A percentile compares a stretch with the other conserved stretches of the same genome.
These are phyloP conservation scores for Clarireedia hainanense DNA, from an alignment of 2,329 filamentous ascomycete species.

Conservation along the genomic window DNA sequence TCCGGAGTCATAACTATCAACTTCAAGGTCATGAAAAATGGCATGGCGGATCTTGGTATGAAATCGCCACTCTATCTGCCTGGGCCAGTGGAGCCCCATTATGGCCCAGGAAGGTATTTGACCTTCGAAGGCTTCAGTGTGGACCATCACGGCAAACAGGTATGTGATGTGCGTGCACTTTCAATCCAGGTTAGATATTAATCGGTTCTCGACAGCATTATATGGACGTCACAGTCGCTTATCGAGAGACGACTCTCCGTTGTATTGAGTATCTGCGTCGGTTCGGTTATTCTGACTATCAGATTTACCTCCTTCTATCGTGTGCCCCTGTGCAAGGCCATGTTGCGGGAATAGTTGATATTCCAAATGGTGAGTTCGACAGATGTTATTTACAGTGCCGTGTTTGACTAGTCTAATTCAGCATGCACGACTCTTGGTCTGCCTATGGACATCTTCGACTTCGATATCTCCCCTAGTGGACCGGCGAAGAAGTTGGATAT, in stretches of 20 bases:
- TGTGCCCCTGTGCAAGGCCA: constrained; percentile 85
- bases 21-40: constrained; percentile 78
- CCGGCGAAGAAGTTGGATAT: constrained; percentile 56
- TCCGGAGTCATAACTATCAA: constrained; percentile 86
- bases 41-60: constrained; percentile 64
- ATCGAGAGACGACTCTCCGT: constrained; percentile 36
- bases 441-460: constrained; percentile 92
- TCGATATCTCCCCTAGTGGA: constrained; percentile 68
- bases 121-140: constrained; percentile 90
- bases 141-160: constrained; percentile 77
- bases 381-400: background rate
- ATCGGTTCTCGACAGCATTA: constrained; percentile 16
- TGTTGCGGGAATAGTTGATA: constrained; percentile 82
- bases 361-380: constrained; percentile 53
- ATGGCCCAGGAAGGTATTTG: constrained; percentile 71
- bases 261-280: constrained; percentile 73
- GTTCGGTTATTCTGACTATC: constrained; percentile 65
- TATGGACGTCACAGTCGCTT: constrained; percentile 23
- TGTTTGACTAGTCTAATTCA: constrained; percentile 8
- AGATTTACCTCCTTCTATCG: constrained; percentile 77
- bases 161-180: constrained; percentile 54
- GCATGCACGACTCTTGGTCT: constrained; percentile 82
- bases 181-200: background rate
- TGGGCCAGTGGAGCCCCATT: constrained; percentile 81
- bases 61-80: constrained; percentile 81